phyloP scores from a whole-genome alignment of 2,329 filamentous ascomycete species.

The Nemania serpens region DNA sequence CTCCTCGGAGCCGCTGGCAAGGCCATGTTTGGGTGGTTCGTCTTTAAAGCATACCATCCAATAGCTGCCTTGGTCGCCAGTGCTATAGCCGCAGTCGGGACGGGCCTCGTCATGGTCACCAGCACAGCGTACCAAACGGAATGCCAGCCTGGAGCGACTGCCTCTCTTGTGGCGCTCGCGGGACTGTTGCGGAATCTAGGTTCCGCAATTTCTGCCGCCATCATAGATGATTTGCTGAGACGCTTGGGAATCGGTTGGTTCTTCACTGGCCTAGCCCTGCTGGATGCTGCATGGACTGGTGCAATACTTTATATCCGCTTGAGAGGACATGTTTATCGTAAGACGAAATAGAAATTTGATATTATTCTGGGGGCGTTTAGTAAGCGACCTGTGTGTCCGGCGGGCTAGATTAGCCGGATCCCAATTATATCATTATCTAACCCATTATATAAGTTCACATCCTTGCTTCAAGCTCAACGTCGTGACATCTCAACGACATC shows the following conservation, averaged over 20 bases:
- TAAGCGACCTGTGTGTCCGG: too few species aligned
- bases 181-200: constrained; percentile 48
- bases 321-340: constrained; percentile 16
- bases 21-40: constrained; percentile 49
- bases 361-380: too few species aligned
- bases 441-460: too few species aligned
- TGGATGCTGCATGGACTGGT: constrained; percentile 33
- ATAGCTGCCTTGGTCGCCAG: constrained; percentile 38
- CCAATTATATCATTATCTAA: too few species aligned
- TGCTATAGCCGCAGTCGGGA: constrained; percentile 42
- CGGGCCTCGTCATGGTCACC: constrained; percentile 49
- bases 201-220: constrained; percentile 45
- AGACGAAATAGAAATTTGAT: not conserved
- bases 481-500: too few species aligned
- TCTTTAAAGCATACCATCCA: constrained; percentile 38
- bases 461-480: too few species aligned
- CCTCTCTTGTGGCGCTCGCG: constrained; percentile 47
- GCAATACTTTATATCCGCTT: constrained; percentile 16
- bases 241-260: constrained; percentile 47
- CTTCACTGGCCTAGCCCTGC: constrained; percentile 45
- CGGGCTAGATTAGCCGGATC: too few species aligned
- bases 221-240: constrained; percentile 42
- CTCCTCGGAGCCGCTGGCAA: constrained; percentile 45
- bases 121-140: constrained; percentile 49
- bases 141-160: constrained; percentile 45